Evolutionary conservation across 1,139 yeast genomes (phyloP).

Genomic region (Yamadazyma siamensis): DNA sequence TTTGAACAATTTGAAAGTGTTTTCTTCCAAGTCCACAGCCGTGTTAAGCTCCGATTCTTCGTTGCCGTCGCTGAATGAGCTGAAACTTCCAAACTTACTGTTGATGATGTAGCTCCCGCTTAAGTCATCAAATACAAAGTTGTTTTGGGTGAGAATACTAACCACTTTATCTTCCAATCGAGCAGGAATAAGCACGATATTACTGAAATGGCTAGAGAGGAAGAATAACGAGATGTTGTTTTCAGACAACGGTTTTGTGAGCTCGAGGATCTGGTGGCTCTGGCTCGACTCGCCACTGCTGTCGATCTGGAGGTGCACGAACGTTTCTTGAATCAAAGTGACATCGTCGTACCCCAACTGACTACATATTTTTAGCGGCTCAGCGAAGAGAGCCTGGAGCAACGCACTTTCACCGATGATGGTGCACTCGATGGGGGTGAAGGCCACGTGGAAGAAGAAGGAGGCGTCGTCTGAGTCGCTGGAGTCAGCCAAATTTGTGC

Average conservation of each 20-base stretch:
- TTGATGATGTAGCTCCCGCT: constrained; percentile 30
- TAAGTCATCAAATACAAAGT: constrained; percentile 43
- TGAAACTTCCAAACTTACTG: constrained; percentile 1
- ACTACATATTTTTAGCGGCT: constrained; percentile 29
- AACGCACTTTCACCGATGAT: constrained; percentile 44
- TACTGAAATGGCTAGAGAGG: constrained; percentile 63
- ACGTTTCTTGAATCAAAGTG: constrained; percentile 43
- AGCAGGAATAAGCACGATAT: constrained; percentile 60
- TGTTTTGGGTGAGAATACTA: constrained; percentile 37
- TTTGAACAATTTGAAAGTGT: constrained; percentile 42
- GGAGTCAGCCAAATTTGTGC: neutral
- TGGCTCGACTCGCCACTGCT: constrained; percentile 56
- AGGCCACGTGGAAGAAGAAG: constrained; percentile 50
- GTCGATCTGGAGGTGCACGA: constrained; percentile 56
- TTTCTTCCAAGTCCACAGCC: constrained; percentile 23
- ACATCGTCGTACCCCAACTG: constrained; percentile 31
- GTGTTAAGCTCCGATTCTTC: neutral
- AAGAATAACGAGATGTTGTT: constrained; percentile 61
- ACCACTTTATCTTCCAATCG: constrained; percentile 43
- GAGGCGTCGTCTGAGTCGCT: constrained; percentile 4
- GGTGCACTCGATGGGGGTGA: constrained; percentile 56
- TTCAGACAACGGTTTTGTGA: constrained; percentile 58
- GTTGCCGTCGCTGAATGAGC: neutral
- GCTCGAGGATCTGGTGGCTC: constrained; percentile 52
- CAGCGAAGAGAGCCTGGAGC: constrained; percentile 33